These are phyloP conservation scores for Mycena latifolia DNA, from an alignment of 768 basidiomycete genomes.

Conservation along the genomic window DNA sequence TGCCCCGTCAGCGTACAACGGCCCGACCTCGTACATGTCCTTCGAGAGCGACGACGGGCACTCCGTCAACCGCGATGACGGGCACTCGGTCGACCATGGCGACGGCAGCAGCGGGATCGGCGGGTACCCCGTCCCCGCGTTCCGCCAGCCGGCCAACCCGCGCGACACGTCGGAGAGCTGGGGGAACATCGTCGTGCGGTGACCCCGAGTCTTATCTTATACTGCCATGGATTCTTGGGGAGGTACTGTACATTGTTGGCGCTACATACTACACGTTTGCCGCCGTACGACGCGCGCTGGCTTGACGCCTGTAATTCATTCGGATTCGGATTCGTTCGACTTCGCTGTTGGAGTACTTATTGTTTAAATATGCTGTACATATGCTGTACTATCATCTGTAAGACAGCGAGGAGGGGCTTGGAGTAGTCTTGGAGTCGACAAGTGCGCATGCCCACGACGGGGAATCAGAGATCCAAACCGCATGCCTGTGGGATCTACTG, in stretches of 20 bases:
- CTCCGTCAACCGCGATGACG: neutral
- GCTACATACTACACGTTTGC: neutral
- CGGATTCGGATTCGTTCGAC: neutral
- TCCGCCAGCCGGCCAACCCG: neutral
- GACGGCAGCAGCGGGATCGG: slow-evolving; percentile 5
- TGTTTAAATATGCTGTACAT: neutral
- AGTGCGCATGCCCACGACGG: too few relatives aligned
- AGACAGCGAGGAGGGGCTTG: too few relatives aligned
- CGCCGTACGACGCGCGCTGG: neutral
- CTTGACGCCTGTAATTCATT: slow-evolving; percentile 25
- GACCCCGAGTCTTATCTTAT: neutral
- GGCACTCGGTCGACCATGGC: neutral
- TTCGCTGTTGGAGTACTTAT: neutral
- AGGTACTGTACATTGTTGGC: neutral
- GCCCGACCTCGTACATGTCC: slow-evolving; percentile 10
- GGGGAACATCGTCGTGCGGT: slow-evolving; percentile 17
- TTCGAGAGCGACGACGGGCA: slow-evolving; percentile 13
- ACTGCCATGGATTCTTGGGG: neutral
- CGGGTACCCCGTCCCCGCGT: slow-evolving; percentile 16
- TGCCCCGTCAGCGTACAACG: neutral
- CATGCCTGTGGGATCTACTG: too few relatives aligned
- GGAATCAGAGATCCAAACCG: too few relatives aligned
- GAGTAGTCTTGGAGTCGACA: too few relatives aligned
- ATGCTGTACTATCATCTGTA: too few relatives aligned
- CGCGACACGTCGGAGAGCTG: slow-evolving; percentile 27